Base-by-base conservation (phyloP, 306 rosid species). In the Dryas alaskensis region DNA sequence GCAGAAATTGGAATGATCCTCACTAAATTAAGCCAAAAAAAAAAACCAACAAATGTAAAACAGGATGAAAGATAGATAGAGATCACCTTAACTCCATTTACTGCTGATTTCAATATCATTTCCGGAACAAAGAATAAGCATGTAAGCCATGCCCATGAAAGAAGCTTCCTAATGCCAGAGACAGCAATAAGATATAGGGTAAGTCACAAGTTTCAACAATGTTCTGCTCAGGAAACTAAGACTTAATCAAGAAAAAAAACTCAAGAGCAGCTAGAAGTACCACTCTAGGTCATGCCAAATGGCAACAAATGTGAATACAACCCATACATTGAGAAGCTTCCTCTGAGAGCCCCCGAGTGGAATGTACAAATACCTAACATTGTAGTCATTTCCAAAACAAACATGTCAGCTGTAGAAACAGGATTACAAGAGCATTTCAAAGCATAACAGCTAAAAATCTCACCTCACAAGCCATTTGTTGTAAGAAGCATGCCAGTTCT, bases 381-480 rank as follows among this genome's bases (percentile, higher is more conserved):
- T 77, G 65, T 49, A 71, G 60, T 69, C 57, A 80, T 16, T 53
- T 52, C 70, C 14, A 0, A 48, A 46, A 60, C 57, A 57, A 8
- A 73, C 13, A 50, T 25, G 37, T 44, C 47, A 43, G 40, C 27
- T 47, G 12, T 60, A 76, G 74, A 70, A 76, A 80, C 16, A 16
- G 7, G 58, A 76, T 22, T 39, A 73, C 44, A 68, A 60, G 60
- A 31, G 55, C 60, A 72, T 69, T 66, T 43, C 54, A 67, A 48
- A 63, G 74, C 39, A 57, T 64, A 72, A 73, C 52, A 78, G 60
- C 72, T 69, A 5, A 80, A 64, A 50, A 68, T 63, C 72, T 72
- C 78, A 91, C 98, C 98, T 91, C 85, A 94, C 98, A 76, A 94
- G 96, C 98, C 96, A 94, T 88, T 91, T 94, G 87, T 94, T 94